Evolutionary conservation across 2,329 filamentous ascomycete genomes (phyloP).

Genomic region (Ophiostoma triangulosporum): DNA sequence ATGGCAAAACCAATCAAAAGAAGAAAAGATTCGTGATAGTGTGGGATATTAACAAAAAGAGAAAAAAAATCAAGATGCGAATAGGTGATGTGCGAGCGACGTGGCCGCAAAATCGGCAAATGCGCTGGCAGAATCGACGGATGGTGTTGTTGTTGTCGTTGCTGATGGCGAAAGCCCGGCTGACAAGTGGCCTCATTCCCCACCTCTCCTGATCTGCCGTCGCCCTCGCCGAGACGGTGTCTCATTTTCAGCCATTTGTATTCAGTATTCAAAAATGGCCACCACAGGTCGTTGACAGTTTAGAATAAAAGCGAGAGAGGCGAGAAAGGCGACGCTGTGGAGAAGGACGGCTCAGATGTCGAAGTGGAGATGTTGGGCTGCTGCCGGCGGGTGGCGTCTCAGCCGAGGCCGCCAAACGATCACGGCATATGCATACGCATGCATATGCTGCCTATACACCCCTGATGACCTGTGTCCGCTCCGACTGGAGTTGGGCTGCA

Average conservation of each 20-base stretch:
- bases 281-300: no score
- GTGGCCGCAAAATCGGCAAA: neutral
- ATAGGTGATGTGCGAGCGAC: neutral
- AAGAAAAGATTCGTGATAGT: neutral
- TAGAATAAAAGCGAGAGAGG: no score
- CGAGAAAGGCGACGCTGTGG: neutral
- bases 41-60: neutral
- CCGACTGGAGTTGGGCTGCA: constrained; percentile 77
- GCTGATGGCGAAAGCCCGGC: neutral
- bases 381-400: neutral
- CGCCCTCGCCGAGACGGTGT: neutral
- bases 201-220: neutral
- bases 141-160: neutral
- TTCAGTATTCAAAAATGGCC: neutral
- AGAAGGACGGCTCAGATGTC: neutral
- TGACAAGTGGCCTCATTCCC: neutral
- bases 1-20: neutral
- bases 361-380: neutral
- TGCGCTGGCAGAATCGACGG: neutral
- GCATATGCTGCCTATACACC: constrained; percentile 59
- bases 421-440: neutral
- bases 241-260: neutral
- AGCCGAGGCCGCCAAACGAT: neutral
- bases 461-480: constrained; percentile 88
- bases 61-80: neutral